These are phyloP conservation scores for Russula griseocarnosa DNA, from an alignment of 768 basidiomycete genomes.

Conservation along the genomic window DNA sequence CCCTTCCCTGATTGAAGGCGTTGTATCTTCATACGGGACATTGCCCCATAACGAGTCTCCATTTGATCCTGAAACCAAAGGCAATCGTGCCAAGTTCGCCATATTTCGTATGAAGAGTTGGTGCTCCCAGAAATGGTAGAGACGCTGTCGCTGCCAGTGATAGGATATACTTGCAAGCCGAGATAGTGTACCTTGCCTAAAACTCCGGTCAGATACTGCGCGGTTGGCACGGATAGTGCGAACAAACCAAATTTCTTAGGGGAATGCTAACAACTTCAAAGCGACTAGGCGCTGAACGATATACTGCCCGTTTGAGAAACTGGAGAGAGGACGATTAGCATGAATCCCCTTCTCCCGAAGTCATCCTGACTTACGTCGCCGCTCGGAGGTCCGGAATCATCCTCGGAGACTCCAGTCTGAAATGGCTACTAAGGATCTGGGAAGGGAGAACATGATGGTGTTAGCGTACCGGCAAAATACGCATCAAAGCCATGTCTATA, in stretches of 20 bases:
- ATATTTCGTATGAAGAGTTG: conserved; percentile 60
- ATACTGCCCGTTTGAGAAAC: conserved; percentile 26
- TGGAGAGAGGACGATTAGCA: conserved; percentile 28
- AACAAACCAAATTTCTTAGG: conserved; percentile 30
- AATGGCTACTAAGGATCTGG: not conserved
- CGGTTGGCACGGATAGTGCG: not conserved
- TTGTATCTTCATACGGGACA: conserved; percentile 62
- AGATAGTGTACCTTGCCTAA: conserved; percentile 28
- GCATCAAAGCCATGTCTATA: not conserved
- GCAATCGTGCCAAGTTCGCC: conserved; percentile 82
- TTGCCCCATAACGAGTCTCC: conserved; percentile 58
- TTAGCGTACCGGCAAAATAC: not conserved
- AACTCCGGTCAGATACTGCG: not conserved
- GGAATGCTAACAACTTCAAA: conserved; percentile 16
- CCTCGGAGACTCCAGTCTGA: conserved; percentile 2
- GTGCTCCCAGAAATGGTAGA: conserved; percentile 32
- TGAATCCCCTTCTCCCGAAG: not conserved
- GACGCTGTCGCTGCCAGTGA: conserved; percentile 14
- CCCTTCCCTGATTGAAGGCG: conserved; percentile 71
- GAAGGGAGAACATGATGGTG: conserved; percentile 17
- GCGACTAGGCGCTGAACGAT: conserved; percentile 14
- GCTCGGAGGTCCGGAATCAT: conserved; percentile 5
- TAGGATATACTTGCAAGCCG: conserved; percentile 32
- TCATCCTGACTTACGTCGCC: conserved; percentile 15
- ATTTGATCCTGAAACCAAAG: conserved; percentile 68